Evolutionary conservation across 495 filamentous ascomycete species (phyloP).

Genomic region (Lepraria neglecta): DNA sequence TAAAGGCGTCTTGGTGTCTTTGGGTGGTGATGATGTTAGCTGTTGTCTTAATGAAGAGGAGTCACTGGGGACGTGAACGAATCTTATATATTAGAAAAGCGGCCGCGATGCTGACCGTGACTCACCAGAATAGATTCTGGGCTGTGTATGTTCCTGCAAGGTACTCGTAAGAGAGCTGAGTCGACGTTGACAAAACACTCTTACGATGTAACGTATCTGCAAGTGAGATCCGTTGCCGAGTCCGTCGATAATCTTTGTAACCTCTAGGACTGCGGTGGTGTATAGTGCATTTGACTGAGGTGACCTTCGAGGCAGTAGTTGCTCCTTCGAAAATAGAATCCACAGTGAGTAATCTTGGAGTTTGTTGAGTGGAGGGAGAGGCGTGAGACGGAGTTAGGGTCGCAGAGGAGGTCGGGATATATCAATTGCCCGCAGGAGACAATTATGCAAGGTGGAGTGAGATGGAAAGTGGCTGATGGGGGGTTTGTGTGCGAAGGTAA

Average conservation of each 20-base stretch:
- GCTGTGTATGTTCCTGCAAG: constrained; percentile 24
- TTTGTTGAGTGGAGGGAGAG: constrained; percentile 15
- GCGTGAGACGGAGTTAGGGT: constrained; percentile 17
- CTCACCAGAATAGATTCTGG: constrained; percentile 23
- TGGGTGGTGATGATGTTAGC: constrained; percentile 22
- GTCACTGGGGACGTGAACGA: not conserved
- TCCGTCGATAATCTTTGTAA: constrained; percentile 21
- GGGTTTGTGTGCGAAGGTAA: constrained; percentile 4
- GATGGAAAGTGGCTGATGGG: constrained; percentile 11
- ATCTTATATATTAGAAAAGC: constrained; percentile 18
- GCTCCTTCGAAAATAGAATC: constrained; percentile 18
- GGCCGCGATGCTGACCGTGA: constrained; percentile 11
- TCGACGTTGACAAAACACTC: constrained; percentile 10
- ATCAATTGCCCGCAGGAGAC: constrained; percentile 22
- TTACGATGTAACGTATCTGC: constrained; percentile 20
- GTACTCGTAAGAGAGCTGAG: constrained; percentile 24
- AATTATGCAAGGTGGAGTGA: constrained; percentile 9
- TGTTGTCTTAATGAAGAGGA: constrained; percentile 18
- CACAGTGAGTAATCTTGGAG: constrained; percentile 14
- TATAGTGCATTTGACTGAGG: constrained; percentile 12
- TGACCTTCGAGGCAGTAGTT: constrained; percentile 10
- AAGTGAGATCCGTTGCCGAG: constrained; percentile 20
- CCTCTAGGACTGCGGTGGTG: constrained; percentile 27
- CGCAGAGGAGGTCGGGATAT: constrained; percentile 14
- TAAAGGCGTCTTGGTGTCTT: constrained; percentile 28